Evolutionary conservation across 108 stramenopile species (phyloP), one percentile per base, ranked within the genome.

Genomic region (Cyclostephanos tholiformis): DNA sequence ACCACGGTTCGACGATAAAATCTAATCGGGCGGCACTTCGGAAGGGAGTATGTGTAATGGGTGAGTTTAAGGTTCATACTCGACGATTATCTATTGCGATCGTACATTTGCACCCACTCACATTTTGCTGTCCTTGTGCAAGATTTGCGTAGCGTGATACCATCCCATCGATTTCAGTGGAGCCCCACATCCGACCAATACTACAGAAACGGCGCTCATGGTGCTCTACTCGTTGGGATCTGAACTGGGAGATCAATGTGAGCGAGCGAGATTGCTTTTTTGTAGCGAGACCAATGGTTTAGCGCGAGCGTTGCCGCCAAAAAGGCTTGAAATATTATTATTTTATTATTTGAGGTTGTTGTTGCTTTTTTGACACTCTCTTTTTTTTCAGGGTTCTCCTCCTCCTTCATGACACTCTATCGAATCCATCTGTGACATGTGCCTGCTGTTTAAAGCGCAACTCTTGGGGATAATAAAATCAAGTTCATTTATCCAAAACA

Each of bases 121-220:
- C 71, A 72, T 72, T 2, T 68, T 49, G 57, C 63, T 55, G 22
- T 85, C 78, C 26, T 69, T 75, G 27, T 91, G 80, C 64, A 95
- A 29, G 12, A 95, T 67, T 74, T 95, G 94, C 9, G 86, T 77
- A 17, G 87, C 85, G 69, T 95, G 94, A 59, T 89, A 95, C 91
- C 91, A 92, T 22, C 94, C 94, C 94, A 95, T 93, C 22, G 87
- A 79, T 25, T 82, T 80, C 26, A 76, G 69, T n/a, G 82, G 82
- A 38, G 74, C 69, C 9, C 85, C 85, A 65, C 82, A 83, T 12
- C 85, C 85, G 49, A 86, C 79, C 41, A 86, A 57, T 46, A 80
- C 78, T 43, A 83, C 76, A 27, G 80, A 81, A 17, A 71, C 75
- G 26, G 69, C 63, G 64, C 63, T 71, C 68, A 69, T 77, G n/a